phyloP scores from a whole-genome alignment of 2,329 filamentous ascomycete genomes.

The Coniochaeta sp. region DNA sequence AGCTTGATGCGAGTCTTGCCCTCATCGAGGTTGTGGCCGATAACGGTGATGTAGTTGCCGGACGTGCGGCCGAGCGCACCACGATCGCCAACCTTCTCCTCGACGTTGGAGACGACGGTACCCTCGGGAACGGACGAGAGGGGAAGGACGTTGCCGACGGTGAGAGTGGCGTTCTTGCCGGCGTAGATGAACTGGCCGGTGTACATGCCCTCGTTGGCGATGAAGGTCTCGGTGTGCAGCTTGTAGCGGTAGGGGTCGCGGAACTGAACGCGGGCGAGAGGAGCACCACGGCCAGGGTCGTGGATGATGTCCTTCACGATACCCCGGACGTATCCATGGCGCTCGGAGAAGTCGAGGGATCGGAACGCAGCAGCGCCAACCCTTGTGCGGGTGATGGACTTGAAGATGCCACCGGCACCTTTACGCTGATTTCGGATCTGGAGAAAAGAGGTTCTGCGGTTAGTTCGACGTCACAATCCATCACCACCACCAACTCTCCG shows the following conservation, averaged over 20 bases:
- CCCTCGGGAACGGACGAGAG: constrained; percentile 93
- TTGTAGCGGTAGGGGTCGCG: constrained; percentile 98
- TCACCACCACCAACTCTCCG: not conserved
- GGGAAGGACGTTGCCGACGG: constrained; percentile 95
- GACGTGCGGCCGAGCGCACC: constrained; percentile 94
- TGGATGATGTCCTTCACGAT: constrained; percentile 99
- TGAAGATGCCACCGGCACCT: constrained; percentile 54
- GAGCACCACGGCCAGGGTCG: constrained; percentile 96
- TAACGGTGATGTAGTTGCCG: constrained; percentile 98
- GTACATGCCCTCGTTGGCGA: constrained; percentile 99
- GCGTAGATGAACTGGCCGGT: constrained; percentile 99
- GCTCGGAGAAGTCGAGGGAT: constrained; percentile 91
- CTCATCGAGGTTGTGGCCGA: constrained; percentile 97
- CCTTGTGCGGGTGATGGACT: constrained; percentile 73
- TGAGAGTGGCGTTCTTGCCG: constrained; percentile 96
- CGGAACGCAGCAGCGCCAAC: constrained; percentile 93
- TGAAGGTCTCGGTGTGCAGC: constrained; percentile 97
- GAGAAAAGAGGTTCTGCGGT: constrained; percentile 11
- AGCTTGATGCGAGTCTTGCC: constrained; percentile 99
- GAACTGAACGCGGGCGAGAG: constrained; percentile 94
- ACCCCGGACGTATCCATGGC: constrained; percentile 96
- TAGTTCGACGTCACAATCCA: constrained; percentile 9
- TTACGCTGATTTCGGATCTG: constrained; percentile 60
- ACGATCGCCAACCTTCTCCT: constrained; percentile 98
- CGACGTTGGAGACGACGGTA: constrained; percentile 98